Conservation (phyloP, 1,284 basidiomycete species). For the Leccinum holopus region DNA sequence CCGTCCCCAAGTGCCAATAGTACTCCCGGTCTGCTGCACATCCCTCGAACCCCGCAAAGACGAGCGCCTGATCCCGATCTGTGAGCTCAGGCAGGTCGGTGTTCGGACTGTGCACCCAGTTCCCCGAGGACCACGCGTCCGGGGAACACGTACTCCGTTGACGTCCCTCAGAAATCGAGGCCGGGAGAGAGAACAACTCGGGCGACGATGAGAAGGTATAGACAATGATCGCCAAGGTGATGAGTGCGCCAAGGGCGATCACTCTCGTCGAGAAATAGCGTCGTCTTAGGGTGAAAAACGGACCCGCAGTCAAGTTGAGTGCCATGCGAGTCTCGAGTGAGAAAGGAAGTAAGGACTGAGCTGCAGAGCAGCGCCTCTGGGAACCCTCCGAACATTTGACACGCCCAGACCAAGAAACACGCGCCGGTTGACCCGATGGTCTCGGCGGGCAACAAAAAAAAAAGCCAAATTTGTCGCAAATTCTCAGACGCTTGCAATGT, state of each 20-base stretch:
- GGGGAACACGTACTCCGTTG: slow-evolving; percentile 41
- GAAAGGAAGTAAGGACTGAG: background rate
- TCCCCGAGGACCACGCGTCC: slow-evolving; percentile 41
- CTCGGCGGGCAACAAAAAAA: too few species aligned
- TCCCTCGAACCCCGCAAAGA: slow-evolving; percentile 53
- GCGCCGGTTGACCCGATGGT: too few species aligned
- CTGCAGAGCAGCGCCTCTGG: background rate
- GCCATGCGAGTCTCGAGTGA: slow-evolving; percentile 7
- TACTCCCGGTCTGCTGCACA: slow-evolving; percentile 63
- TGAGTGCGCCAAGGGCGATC: slow-evolving; percentile 21
- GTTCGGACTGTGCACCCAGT: slow-evolving; percentile 42
- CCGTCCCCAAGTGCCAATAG: slow-evolving; percentile 58
- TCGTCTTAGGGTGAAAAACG: slow-evolving; percentile 18
- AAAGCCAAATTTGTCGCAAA: too few species aligned
- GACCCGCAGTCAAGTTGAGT: background rate
- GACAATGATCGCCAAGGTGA: slow-evolving; percentile 22
- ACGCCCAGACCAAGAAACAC: background rate
- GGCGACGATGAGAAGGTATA: slow-evolving; percentile 27
- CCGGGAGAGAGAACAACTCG: background rate
- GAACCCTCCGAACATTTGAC: background rate
- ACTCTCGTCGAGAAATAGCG: slow-evolving; percentile 26
- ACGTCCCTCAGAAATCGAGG: slow-evolving; percentile 26
- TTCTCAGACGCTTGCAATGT: too few species aligned
- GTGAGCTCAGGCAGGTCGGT: slow-evolving; percentile 39
- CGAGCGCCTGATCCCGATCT: slow-evolving; percentile 42